A percentile compares a stretch with the other conserved stretches of the same genome.
phyloP scores from a whole-genome alignment of 768 basidiomycete species.

The Psilocybe cyanescens region DNA sequence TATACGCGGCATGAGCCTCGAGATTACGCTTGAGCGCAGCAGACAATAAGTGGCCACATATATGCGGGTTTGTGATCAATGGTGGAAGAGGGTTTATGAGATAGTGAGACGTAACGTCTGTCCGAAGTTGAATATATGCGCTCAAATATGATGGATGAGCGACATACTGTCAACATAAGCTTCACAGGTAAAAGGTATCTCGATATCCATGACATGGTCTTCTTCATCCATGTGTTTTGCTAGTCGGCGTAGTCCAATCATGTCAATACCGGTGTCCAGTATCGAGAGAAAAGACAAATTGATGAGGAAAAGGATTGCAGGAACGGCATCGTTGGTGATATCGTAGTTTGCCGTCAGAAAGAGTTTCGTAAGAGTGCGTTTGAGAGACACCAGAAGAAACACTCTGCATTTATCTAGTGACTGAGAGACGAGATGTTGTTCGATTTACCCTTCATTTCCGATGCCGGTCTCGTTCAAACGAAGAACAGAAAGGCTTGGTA shows the following conservation, averaged over 20 bases:
- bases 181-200: constrained; percentile 57
- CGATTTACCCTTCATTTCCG: constrained; percentile 62
- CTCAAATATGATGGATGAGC: background rate
- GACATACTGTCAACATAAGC: constrained; percentile 55
- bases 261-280: constrained; percentile 55
- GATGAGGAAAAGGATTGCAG: constrained; percentile 52
- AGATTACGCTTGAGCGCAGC: constrained; percentile 61
- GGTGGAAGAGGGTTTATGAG: constrained; percentile 50
- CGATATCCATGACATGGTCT: constrained; percentile 48
- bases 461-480: constrained; percentile 56
- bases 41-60: constrained; percentile 44
- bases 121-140: background rate
- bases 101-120: constrained; percentile 54
- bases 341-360: constrained; percentile 53
- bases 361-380: constrained; percentile 54
- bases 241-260: constrained; percentile 60
- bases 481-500: constrained; percentile 52
- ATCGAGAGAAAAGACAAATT: constrained; percentile 56
- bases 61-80: constrained; percentile 46
- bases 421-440: background rate
- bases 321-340: constrained; percentile 60
- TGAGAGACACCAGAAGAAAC: constrained; percentile 60
- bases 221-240: constrained; percentile 39
- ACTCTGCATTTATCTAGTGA: constrained; percentile 39
- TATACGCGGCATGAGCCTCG: constrained; percentile 53